phyloP scores from a whole-genome alignment of 2,329 filamentous ascomycete genomes.

The Exophiala xenobiotica region DNA sequence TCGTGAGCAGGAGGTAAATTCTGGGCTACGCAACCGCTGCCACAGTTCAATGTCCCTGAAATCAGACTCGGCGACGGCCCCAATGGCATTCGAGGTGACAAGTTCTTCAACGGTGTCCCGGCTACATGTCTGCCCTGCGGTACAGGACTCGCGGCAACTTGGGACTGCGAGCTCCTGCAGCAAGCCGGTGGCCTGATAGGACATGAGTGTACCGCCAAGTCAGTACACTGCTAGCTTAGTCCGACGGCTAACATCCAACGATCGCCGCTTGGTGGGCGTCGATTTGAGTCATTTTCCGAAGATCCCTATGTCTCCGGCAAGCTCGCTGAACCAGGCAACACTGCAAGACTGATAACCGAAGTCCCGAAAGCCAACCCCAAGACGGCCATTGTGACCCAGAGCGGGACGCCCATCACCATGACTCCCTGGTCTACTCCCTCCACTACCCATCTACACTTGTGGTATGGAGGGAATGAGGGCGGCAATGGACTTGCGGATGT shows the following conservation, averaged over 20 bases:
- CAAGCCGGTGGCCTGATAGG: neutral
- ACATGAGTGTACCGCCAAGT: slow-evolving; percentile 46
- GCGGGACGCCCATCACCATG: slow-evolving; percentile 64
- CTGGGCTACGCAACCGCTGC: slow-evolving; percentile 66
- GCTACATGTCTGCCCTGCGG: slow-evolving; percentile 62
- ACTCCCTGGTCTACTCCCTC: slow-evolving; percentile 46
- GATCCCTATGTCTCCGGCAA: slow-evolving; percentile 31
- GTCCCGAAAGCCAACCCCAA: slow-evolving; percentile 65
- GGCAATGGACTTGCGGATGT: slow-evolving; percentile 77
- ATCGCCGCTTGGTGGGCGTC: slow-evolving; percentile 43
- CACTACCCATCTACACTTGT: slow-evolving; percentile 67
- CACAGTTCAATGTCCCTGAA: slow-evolving; percentile 61
- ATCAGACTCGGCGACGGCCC: slow-evolving; percentile 68
- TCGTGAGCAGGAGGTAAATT: slow-evolving; percentile 64
- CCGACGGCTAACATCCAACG: slow-evolving; percentile 65
- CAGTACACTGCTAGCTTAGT: slow-evolving; percentile 59
- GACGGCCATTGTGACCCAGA: slow-evolving; percentile 71
- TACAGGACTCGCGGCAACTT: slow-evolving; percentile 58
- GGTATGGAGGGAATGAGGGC: slow-evolving; percentile 81
- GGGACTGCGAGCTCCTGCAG: slow-evolving; percentile 40
- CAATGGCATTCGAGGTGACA: slow-evolving; percentile 66
- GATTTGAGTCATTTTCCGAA: slow-evolving; percentile 34
- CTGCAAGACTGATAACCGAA: slow-evolving; percentile 62
- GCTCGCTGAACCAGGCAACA: no score
- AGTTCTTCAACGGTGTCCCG: slow-evolving; percentile 64